These are phyloP conservation scores for Myriangium duriaei DNA, from an alignment of 2,329 filamentous ascomycete species.

Conservation along the genomic window DNA sequence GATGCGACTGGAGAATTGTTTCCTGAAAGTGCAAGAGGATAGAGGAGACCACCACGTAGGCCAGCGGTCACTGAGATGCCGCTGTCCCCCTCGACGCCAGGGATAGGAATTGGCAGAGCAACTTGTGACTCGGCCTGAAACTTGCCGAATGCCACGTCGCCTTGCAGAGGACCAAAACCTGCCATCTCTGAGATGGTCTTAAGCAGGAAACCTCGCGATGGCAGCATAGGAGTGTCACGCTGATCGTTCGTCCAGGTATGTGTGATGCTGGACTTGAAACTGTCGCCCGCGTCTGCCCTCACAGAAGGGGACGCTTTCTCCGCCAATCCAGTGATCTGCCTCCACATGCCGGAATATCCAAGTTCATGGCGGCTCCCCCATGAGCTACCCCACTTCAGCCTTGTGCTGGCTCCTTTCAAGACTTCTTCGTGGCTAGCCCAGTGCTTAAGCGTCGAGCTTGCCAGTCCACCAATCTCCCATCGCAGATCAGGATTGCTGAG, in stretches of 20 bases:
- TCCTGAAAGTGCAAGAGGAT: slow-evolving; percentile 58
- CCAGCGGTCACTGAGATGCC: slow-evolving; percentile 76
- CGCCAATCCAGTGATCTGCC: slow-evolving; percentile 71
- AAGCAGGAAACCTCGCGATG: slow-evolving; percentile 67
- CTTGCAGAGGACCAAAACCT: slow-evolving; percentile 67
- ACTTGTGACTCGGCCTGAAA: slow-evolving; percentile 72
- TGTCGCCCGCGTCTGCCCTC: slow-evolving; percentile 76
- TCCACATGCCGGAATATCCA: slow-evolving; percentile 71
- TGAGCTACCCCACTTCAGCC: slow-evolving; percentile 58
- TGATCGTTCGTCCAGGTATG: slow-evolving; percentile 71
- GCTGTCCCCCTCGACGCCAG: slow-evolving; percentile 53
- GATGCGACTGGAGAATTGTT: slow-evolving; percentile 49
- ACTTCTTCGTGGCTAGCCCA: slow-evolving; percentile 94
- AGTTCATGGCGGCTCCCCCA: slow-evolving; percentile 57
- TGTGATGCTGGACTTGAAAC: slow-evolving; percentile 73
- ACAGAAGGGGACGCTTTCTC: slow-evolving; percentile 68
- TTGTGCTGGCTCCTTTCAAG: slow-evolving; percentile 62
- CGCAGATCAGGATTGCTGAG: slow-evolving; percentile 72
- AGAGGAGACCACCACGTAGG: slow-evolving; percentile 69
- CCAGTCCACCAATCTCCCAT: slow-evolving; percentile 65
- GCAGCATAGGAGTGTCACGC: slow-evolving; percentile 74
- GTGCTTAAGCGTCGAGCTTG: slow-evolving; percentile 73
- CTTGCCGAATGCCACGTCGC: slow-evolving; percentile 91
- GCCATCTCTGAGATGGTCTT: slow-evolving; percentile 74
- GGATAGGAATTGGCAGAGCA: slow-evolving; percentile 61